A percentile compares a stretch with the other conserved stretches of the same genome.
Evolutionary conservation across 2,329 filamentous ascomycete species (phyloP).

Genomic region (Didymella pinodella): DNA sequence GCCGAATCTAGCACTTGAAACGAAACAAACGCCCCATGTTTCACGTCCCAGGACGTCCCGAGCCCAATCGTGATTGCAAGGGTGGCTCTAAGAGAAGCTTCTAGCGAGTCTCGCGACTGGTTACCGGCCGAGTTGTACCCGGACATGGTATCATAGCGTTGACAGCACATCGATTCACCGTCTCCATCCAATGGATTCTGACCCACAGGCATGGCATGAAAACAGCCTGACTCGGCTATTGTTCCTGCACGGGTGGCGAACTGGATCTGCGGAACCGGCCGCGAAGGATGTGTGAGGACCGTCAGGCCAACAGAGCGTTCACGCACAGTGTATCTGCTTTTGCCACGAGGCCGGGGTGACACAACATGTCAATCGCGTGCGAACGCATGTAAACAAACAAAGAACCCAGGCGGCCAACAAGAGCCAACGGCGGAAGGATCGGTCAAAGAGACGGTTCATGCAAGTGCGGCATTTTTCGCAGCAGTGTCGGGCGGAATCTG

Average conservation of each 20-base stretch:
- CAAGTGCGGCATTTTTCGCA: constrained; percentile 44
- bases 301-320: constrained; percentile 2
- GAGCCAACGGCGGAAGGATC: constrained; percentile 2
- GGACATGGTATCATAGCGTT: constrained; percentile 13
- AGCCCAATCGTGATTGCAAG: constrained; percentile 9
- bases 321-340: not conserved
- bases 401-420: not conserved
- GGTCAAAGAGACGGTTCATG: constrained; percentile 25
- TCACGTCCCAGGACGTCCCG: constrained; percentile 10
- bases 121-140: constrained; percentile 17
- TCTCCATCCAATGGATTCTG: constrained; percentile 17
- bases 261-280: constrained; percentile 19
- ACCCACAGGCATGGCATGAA: constrained; percentile 14
- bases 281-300: constrained; percentile 17
- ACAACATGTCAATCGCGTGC: constrained; percentile 1
- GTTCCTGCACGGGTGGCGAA: constrained; percentile 18
- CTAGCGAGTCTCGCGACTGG: constrained; percentile 3
- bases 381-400: constrained; percentile 5
- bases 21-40: constrained; percentile 22
- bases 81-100: constrained; percentile 9
- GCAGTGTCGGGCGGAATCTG: constrained; percentile 18
- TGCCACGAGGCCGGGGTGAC: not conserved
- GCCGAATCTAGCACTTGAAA: constrained; percentile 23
- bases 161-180: constrained; percentile 23
- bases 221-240: constrained; percentile 17